Conservation (phyloP, 177 flowering plant species). For the Tripterygium wilfordii region DNA sequence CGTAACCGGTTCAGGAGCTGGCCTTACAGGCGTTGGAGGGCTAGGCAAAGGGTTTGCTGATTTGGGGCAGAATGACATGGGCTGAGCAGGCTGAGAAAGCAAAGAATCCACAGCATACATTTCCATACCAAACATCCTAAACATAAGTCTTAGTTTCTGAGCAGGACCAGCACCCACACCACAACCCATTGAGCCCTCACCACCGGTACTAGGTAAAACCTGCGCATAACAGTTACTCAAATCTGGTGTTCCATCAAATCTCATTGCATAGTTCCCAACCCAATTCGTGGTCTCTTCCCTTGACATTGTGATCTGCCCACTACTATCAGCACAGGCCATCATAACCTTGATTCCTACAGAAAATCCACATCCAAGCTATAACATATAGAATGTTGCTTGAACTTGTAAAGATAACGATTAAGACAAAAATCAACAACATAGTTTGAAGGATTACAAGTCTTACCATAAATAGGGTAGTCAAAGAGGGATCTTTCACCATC, state of each 20-base stretch:
- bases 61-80: slow-evolving; percentile 65
- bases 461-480: slow-evolving; percentile 79
- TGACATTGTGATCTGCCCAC: slow-evolving; percentile 44
- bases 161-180: slow-evolving; percentile 59
- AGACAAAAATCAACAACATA: not conserved
- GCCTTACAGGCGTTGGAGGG: slow-evolving; percentile 21
- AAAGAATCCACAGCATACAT: slow-evolving; percentile 61
- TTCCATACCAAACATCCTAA: slow-evolving; percentile 57
- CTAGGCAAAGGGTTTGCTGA: slow-evolving; percentile 24
- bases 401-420: too few relatives aligned
- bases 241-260: slow-evolving; percentile 64
- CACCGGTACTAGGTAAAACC: slow-evolving; percentile 36
- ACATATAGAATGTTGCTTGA: too few relatives aligned
- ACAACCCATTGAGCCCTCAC: slow-evolving; percentile 38
- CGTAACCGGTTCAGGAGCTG: slow-evolving; percentile 11
- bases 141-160: slow-evolving; percentile 35
- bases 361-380: not conserved
- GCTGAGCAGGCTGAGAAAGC: slow-evolving; percentile 74
- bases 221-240: slow-evolving; percentile 57
- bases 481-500: slow-evolving; percentile 68
- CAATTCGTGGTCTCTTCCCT: slow-evolving; percentile 65
- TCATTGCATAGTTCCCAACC: slow-evolving; percentile 66
- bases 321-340: slow-evolving; percentile 48
- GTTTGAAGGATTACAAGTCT: slow-evolving; percentile 2
- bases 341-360: slow-evolving; percentile 65